phyloP scores from a whole-genome alignment of 495 filamentous ascomycete species.

The Talaromyces adpressus region DNA sequence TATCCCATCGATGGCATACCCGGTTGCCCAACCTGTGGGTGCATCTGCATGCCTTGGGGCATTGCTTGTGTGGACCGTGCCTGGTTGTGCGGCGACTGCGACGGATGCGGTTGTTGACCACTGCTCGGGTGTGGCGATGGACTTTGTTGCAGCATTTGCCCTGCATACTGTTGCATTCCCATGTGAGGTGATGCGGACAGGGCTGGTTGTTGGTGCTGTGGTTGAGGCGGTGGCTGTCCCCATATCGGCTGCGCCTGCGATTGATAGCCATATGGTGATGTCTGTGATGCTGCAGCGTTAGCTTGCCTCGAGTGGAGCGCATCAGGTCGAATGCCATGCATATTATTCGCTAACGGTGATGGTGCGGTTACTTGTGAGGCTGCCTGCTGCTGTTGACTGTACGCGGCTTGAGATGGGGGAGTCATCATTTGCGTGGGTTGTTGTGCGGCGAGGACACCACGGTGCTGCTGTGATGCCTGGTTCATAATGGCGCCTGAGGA shows the following conservation, averaged over 20 bases:
- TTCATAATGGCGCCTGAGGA: slow-evolving; percentile 31
- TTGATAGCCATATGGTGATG: slow-evolving; percentile 40
- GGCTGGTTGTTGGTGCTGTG: slow-evolving; percentile 31
- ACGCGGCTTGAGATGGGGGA: slow-evolving; percentile 22
- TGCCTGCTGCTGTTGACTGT: slow-evolving; percentile 27
- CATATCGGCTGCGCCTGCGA: slow-evolving; percentile 42
- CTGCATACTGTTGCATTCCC: slow-evolving; percentile 37
- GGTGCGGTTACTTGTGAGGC: slow-evolving; percentile 32
- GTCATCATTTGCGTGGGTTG: slow-evolving; percentile 34
- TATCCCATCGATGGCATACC: slow-evolving; percentile 42
- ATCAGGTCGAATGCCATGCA: slow-evolving; percentile 35
- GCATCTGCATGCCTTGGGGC: slow-evolving; percentile 39
- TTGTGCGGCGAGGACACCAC: slow-evolving; percentile 27
- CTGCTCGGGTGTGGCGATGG: slow-evolving; percentile 37
- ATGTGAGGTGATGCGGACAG: slow-evolving; percentile 36
- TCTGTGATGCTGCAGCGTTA: slow-evolving; percentile 32
- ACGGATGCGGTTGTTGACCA: slow-evolving; percentile 21
- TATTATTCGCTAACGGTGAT: slow-evolving; percentile 37
- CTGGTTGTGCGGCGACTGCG: slow-evolving; percentile 44
- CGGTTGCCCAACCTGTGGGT: slow-evolving; percentile 52
- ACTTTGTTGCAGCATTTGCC: slow-evolving; percentile 32
- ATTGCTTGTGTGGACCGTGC: slow-evolving; percentile 33
- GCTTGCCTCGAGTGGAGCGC: slow-evolving; percentile 36
- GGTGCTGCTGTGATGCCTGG: slow-evolving; percentile 25
- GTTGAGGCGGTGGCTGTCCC: slow-evolving; percentile 49